Evolutionary conservation across 495 filamentous ascomycete genomes (phyloP).

Genomic region (Daldinia concentrica): DNA sequence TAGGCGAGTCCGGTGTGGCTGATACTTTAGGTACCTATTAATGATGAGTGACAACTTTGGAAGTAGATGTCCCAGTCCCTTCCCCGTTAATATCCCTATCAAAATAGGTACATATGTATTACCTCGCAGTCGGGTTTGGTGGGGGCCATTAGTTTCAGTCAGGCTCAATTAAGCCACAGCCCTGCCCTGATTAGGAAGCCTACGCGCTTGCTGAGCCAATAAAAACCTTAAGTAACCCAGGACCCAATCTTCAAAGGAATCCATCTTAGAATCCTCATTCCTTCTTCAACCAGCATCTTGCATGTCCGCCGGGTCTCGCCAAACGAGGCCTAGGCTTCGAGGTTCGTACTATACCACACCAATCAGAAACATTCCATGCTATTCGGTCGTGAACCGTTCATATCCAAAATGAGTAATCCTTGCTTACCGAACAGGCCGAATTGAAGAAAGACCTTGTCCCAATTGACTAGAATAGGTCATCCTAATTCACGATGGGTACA

Average conservation of each 20-base stretch:
- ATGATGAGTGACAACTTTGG: too few species aligned
- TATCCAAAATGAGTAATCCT: conserved; percentile 28
- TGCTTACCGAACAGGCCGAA: conserved; percentile 35
- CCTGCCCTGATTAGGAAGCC: conserved; percentile 21
- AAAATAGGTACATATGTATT: conserved; percentile 1
- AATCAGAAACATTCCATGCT: not conserved
- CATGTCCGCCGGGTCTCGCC: conserved; percentile 12
- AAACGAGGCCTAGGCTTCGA: conserved; percentile 8
- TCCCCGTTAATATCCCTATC: not conserved
- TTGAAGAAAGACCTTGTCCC: conserved; percentile 21
- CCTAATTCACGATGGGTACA: conserved; percentile 5
- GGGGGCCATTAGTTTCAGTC: conserved; percentile 34
- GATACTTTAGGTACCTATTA: not conserved
- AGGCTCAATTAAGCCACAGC: conserved; percentile 28
- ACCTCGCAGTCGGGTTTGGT: conserved; percentile 3
- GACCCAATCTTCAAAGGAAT: conserved; percentile 34
- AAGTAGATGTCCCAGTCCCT: not conserved
- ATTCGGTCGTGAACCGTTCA: conserved; percentile 3
- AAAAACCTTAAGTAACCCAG: conserved; percentile 33
- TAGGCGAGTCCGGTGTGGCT: conserved; percentile 12
- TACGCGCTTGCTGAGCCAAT: conserved; percentile 38
- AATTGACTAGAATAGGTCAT: conserved; percentile 30
- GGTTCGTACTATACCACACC: conserved; percentile 1
- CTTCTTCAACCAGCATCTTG: conserved; percentile 20
- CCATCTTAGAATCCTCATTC: conserved; percentile 29